Base-by-base conservation (phyloP, 257 asterid genomes). In the Penstemon barbatus region DNA sequence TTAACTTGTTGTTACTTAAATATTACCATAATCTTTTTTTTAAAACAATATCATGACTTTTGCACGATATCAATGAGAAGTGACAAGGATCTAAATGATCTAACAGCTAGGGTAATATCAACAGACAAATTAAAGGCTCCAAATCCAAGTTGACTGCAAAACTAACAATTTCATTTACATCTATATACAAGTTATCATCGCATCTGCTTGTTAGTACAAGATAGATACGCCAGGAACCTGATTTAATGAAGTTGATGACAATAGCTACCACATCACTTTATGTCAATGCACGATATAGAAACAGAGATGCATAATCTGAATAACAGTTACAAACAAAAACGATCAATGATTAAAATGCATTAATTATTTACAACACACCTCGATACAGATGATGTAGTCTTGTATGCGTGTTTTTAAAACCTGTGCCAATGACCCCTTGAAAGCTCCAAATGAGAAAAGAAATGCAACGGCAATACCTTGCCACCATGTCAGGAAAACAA, bases 401-500 rank as follows among this genome's bases (percentile, higher is more conserved):
- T 90, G 97, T 74, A 93, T 87, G 57, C 96, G 87, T 65, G 95
- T 76, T 79, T 90, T 85, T 80, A 94, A 63, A 57, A 82, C 89
- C 80, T 81, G 84, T 0, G 92, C 97, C 79, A 94, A 73, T 18
- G 90, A 77, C 53, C 99, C 99, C 79, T 83, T 79, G 72, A 94
- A 82, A 61, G 97, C 89, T 76, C 99, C 99, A 66, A 91, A 76
- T 15, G 97, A 89, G 74, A 91, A 84, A 58, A 94, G 96, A 75
- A 90, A 93, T 12, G 99, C 97, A 77, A 93, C 91, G 44, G 85
- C 91, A 60, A 90, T 62, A 59, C 99, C 99, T 90, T 93, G 97
- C 99, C 97, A 93, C 99, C 99, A 93, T 25, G 99, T 93, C 78
- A 90, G 71, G 83, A 93, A 93, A 59, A 93, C 94, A 70, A 93